These are phyloP conservation scores for Leonotis leonurus DNA, from an alignment of 257 asterid species.

Conservation along the genomic window DNA sequence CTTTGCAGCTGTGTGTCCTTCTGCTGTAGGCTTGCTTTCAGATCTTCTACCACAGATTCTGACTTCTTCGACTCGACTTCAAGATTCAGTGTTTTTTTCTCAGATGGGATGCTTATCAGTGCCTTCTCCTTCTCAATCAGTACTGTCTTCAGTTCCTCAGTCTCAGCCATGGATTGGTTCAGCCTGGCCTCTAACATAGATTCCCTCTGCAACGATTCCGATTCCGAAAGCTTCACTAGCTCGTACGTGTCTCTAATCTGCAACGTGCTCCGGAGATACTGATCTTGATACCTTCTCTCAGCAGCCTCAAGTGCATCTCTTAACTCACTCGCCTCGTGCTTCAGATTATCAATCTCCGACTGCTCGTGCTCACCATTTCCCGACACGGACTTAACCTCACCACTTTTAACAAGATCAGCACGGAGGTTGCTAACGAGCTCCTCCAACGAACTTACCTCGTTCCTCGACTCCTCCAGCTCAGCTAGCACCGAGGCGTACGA, in stretches of 20 bases:
- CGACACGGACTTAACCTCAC: too few species aligned
- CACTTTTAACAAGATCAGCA: constrained; percentile 26
- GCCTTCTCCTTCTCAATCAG: constrained; percentile 34
- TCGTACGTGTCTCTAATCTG: constrained; percentile 64
- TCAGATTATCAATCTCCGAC: constrained; percentile 26
- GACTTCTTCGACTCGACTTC: constrained; percentile 25
- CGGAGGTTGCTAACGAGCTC: constrained; percentile 43
- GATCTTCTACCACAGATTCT: constrained; percentile 32
- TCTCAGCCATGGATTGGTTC: constrained; percentile 32
- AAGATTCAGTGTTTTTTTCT: constrained; percentile 30
- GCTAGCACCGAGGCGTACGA: constrained; percentile 31
- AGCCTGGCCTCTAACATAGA: constrained; percentile 47
- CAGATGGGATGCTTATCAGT: constrained; percentile 12
- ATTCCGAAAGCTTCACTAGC: constrained; percentile 46
- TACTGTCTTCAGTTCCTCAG: constrained; percentile 39
- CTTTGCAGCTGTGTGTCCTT: constrained; percentile 44
- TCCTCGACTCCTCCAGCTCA: constrained; percentile 61
- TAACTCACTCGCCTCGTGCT: constrained; percentile 37
- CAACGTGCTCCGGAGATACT: constrained; percentile 50
- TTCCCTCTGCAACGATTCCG: constrained; percentile 37
- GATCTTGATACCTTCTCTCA: constrained; percentile 57
- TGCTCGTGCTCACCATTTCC: constrained; percentile 14
- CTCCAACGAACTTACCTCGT: constrained; percentile 40
- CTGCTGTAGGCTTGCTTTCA: constrained; percentile 36
- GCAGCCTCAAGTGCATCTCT: constrained; percentile 62